Conservation (phyloP, 345 rosid genomes). For the Populus tremula region DNA sequence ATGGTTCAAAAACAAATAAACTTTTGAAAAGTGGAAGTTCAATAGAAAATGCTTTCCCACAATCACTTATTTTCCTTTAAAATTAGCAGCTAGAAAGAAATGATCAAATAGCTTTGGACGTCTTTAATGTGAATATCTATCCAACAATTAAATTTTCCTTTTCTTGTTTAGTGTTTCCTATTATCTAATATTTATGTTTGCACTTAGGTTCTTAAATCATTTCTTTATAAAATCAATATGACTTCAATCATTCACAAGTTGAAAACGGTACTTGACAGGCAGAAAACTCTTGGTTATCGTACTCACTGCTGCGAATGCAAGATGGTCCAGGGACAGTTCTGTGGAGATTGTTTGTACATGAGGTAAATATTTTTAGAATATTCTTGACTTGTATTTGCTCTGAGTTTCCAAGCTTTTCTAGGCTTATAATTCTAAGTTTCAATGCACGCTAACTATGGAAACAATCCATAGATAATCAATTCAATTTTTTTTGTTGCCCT, state of each 20-base stretch:
- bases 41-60: not conserved
- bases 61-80: not conserved
- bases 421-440: not conserved
- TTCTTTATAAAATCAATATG: not conserved
- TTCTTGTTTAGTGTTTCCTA: not conserved
- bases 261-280: conserved; percentile 48
- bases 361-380: conserved; percentile 39
- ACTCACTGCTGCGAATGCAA: conserved; percentile 67
- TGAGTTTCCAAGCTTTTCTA: not conserved
- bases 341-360: conserved; percentile 94
- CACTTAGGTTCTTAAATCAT: not conserved
- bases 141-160: not conserved
- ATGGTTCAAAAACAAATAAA: not conserved
- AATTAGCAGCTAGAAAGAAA: not conserved
- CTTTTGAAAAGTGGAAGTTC: not conserved
- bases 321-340: conserved; percentile 75
- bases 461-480: not conserved
- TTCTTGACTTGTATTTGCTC: not conserved
- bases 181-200: not conserved
- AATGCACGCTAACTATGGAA: not conserved
- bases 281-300: conserved; percentile 86
- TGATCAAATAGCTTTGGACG: not conserved
- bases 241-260: conserved; percentile 1
- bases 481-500: not conserved
- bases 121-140: not conserved